Base-by-base conservation (phyloP, 2,329 filamentous ascomycete genomes). In the Xylariaceae sp. region DNA sequence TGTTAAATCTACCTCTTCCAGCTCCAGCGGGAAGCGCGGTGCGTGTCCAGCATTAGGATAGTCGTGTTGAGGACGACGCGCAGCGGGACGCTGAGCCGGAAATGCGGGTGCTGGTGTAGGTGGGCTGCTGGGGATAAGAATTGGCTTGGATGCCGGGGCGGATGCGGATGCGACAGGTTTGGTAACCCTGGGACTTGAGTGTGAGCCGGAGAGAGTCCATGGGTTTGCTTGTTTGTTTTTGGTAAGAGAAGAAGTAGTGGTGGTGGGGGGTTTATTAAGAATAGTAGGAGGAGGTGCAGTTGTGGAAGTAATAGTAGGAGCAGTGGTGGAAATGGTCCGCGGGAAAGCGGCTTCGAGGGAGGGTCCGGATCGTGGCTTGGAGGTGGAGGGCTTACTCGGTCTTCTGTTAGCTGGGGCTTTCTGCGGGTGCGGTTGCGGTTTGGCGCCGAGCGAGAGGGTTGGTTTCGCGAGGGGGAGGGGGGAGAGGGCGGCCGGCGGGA, bases 91-190 rank as follows among this genome's bases (percentile, higher is more conserved):
- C 52, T 9, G 8, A 3, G 49, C 35, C 9, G 13, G 35, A 51
- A 34, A 66, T 3, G 61, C 68, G 59, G 49, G 71, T 62, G 60
- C 68, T 63, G 75, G 73, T 63, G 70, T 58, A 69, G 69, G 64
- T 55, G 78, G 77, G 62, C 77, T 79, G 69, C 77, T 80, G 65
- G 74, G 70, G 69, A 80, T 74, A 63, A 75, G 53, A 71, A 80
- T 78, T 62, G 77, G 65, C 66, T 79, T 72, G 61, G 65, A 17
- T 55, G 58, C 58, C 51, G 62, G 67, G 67, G 64, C 58, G 59
- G 60, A 55, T 58, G 66, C 55, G 57, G 66, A 44, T 34, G 55
- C 62, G 23, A 5, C 4, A 47, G 54, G 35, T 53, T 62, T 63
- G 57, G 59, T 58, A 61, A 57, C 73, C 67, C 76, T 79, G 73